Evolutionary conservation across 2,329 filamentous ascomycete species (phyloP).

Genomic region (Dactylellina drechsleri): DNA sequence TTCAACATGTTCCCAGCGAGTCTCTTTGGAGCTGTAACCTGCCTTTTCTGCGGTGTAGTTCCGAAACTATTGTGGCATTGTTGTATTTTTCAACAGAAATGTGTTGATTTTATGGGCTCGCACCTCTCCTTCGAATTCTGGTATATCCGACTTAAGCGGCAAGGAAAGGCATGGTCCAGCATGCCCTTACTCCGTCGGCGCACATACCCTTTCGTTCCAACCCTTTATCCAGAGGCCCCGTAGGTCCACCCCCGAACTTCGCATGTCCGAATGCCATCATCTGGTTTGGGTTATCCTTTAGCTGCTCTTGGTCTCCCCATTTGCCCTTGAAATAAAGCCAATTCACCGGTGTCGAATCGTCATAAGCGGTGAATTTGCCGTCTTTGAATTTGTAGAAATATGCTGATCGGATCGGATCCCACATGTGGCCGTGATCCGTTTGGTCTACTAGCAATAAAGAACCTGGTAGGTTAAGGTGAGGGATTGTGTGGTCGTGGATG

Average conservation of each 20-base stretch:
- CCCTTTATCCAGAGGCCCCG: slow-evolving; percentile 32
- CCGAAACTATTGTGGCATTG: too few species aligned
- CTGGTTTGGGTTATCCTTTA: slow-evolving; percentile 55
- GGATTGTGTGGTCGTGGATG: slow-evolving; percentile 72
- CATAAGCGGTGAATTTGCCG: slow-evolving; percentile 65
- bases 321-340: slow-evolving; percentile 69
- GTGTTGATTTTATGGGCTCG: too few species aligned
- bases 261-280: slow-evolving; percentile 28
- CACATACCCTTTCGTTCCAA: slow-evolving; percentile 29
- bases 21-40: too few species aligned
- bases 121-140: not conserved
- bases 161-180: slow-evolving; percentile 36
- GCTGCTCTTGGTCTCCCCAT: slow-evolving; percentile 73
- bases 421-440: slow-evolving; percentile 67
- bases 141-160: too few species aligned
- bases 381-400: slow-evolving; percentile 69
- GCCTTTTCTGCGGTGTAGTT: too few species aligned
- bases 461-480: slow-evolving; percentile 69
- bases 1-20: too few species aligned
- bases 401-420: slow-evolving; percentile 70
- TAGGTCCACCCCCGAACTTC: slow-evolving; percentile 28
- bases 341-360: slow-evolving; percentile 64
- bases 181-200: slow-evolving; percentile 28
- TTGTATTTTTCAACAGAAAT: too few species aligned
- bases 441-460: slow-evolving; percentile 67